Percentiles rank a stretch among this genome's conserved stretches.
phyloP scores from a whole-genome alignment of 331 rosid species.

The Phaseolus coccineus region DNA sequence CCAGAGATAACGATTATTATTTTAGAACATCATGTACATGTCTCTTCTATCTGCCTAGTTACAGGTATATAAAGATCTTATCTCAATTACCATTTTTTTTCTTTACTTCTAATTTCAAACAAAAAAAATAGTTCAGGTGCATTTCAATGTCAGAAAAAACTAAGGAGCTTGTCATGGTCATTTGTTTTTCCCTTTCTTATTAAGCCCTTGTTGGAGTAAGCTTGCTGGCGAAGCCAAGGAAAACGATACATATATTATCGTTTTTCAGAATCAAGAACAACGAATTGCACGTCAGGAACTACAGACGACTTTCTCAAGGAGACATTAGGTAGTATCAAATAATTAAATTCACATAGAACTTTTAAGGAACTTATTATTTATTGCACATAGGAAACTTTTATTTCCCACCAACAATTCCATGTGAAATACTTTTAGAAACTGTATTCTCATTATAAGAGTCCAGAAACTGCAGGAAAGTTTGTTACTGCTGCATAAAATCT shows the following conservation, averaged over 20 bases:
- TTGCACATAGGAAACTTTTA: neutral
- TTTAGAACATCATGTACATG: neutral
- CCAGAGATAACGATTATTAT: neutral
- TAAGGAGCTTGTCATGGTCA: neutral
- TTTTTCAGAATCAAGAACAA: constrained; percentile 30
- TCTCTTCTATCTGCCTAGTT: neutral
- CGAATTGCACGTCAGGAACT: constrained; percentile 35
- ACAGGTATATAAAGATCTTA: neutral
- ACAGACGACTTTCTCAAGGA: constrained; percentile 35
- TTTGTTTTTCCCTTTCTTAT: constrained; percentile 24
- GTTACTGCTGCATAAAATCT: constrained; percentile 45
- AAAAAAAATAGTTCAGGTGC: neutral
- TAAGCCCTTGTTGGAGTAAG: neutral
- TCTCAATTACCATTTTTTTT: neutral
- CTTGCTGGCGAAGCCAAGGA: neutral
- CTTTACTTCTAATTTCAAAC: neutral
- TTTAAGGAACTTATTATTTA: constrained; percentile 26
- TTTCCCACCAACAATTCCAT: constrained; percentile 18
- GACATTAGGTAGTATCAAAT: constrained; percentile 31
- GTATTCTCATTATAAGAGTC: constrained; percentile 12
- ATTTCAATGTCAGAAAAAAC: neutral
- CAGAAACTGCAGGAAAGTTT: neutral
- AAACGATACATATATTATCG: neutral
- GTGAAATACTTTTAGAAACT: constrained; percentile 17
- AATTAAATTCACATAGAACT: constrained; percentile 22